Conservation (phyloP, 768 basidiomycete genomes). For the Coprinopsis sp. region DNA sequence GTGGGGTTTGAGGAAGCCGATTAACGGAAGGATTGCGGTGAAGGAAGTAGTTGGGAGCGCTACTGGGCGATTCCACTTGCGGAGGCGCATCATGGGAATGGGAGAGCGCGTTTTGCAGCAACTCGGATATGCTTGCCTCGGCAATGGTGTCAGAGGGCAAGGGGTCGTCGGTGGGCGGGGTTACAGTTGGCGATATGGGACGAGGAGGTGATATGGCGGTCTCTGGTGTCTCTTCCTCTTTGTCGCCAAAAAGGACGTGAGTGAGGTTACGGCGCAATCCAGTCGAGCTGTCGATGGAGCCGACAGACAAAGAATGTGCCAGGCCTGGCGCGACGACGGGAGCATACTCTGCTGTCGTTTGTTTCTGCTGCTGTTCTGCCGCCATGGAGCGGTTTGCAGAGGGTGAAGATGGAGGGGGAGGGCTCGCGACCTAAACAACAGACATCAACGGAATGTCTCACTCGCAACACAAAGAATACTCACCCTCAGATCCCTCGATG, state of each 20-base stretch:
- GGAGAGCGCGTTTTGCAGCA: not conserved
- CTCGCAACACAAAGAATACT: constrained; percentile 15
- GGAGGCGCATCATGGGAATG: constrained; percentile 6
- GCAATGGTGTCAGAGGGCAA: not conserved
- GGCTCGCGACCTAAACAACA: constrained; percentile 50
- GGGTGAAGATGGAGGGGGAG: constrained; percentile 33
- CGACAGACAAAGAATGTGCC: constrained; percentile 9
- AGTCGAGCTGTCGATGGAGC: constrained; percentile 31
- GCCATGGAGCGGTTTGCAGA: not conserved
- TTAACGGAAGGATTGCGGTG: constrained; percentile 40
- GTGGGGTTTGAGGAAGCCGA: constrained; percentile 34
- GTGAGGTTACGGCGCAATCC: constrained; percentile 60
- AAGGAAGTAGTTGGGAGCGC: constrained; percentile 31
- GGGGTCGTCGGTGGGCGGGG: constrained; percentile 3
- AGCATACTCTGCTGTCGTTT: constrained; percentile 7
- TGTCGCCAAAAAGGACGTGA: constrained; percentile 66
- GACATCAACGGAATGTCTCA: constrained; percentile 11
- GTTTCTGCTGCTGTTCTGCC: constrained; percentile 11
- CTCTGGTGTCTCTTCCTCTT: constrained; percentile 28
- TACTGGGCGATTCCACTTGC: constrained; percentile 21
- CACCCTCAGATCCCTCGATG: constrained; percentile 46
- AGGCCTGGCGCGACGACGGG: constrained; percentile 1
- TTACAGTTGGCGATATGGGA: not conserved
- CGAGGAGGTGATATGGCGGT: constrained; percentile 11
- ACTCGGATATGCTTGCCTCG: constrained; percentile 4